Evolutionary conservation across 2,329 filamentous ascomycete genomes (phyloP).

Genomic region (Chaetomiaceae sp.): DNA sequence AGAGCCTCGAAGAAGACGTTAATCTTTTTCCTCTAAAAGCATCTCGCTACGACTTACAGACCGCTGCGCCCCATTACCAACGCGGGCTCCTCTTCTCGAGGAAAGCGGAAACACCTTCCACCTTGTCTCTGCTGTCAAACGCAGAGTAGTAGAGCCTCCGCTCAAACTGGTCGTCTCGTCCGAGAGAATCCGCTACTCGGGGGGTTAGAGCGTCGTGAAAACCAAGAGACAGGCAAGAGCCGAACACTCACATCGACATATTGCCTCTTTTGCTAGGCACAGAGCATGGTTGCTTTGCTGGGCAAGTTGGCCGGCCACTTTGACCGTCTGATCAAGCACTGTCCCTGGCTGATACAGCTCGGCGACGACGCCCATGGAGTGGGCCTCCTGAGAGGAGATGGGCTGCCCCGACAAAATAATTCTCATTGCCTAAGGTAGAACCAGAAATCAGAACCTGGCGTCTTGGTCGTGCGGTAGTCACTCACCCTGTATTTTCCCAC

Average conservation of each 20-base stretch:
- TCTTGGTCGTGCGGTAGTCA: too few relatives aligned
- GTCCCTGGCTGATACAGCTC: not conserved
- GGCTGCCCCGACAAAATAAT: not conserved
- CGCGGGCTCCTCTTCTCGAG: not conserved
- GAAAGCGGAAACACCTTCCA: not conserved
- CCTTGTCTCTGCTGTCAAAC: not conserved
- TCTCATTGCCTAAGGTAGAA: not conserved
- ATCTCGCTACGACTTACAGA: too few relatives aligned
- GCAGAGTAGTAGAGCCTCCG: conserved; percentile 4
- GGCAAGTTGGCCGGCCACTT: not conserved
- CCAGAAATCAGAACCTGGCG: not conserved
- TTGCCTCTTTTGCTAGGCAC: not conserved
- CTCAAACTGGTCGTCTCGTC: conserved; percentile 1
- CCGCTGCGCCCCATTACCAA: not conserved
- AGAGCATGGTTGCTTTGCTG: not conserved
- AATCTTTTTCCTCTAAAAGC: too few relatives aligned
- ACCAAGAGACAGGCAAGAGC: not conserved
- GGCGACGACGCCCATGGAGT: not conserved
- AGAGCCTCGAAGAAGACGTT: too few relatives aligned
- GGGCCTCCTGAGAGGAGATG: not conserved
- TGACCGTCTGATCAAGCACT: not conserved
- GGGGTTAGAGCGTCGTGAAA: not conserved
- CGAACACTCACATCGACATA: not conserved
- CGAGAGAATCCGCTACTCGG: not conserved
- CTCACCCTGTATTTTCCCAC: not conserved